These are phyloP conservation scores for Hsuehochloa calcarea DNA, from an alignment of 176 grass and related monocot species.

Conservation along the genomic window DNA sequence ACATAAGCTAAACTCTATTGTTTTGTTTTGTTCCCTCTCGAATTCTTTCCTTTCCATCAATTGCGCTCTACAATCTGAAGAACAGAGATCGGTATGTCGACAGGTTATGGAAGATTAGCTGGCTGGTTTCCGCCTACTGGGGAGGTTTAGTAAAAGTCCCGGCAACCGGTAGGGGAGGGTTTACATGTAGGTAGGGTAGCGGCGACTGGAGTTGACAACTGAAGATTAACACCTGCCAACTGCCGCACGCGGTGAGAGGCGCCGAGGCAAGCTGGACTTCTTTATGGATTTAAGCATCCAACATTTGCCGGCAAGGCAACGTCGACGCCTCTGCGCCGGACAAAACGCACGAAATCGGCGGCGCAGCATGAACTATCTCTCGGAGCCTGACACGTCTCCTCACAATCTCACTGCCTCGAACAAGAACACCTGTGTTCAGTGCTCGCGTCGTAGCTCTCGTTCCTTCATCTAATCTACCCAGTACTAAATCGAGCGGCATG, in stretches of 20 bases:
- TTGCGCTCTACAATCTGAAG: background rate
- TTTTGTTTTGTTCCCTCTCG: background rate
- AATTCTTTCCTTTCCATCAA: background rate
- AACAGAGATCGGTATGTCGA: background rate
- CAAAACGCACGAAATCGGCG: background rate
- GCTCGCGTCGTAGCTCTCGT: background rate
- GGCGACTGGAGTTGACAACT: background rate
- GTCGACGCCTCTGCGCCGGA: background rate
- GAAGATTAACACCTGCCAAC: background rate
- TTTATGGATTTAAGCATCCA: background rate
- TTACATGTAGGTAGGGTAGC: background rate
- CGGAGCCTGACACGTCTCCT: background rate
- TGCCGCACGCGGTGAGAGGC: background rate
- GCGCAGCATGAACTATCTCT: background rate
- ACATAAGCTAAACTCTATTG: background rate
- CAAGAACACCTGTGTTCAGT: background rate
- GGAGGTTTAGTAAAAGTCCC: background rate
- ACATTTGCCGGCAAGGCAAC: background rate
- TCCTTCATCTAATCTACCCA: background rate
- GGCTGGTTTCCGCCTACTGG: background rate
- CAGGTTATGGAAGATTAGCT: background rate
- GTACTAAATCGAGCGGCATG: slow-evolving; percentile 16
- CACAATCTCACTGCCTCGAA: background rate
- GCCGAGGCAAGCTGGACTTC: background rate
- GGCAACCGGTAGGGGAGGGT: background rate